phyloP scores from a whole-genome alignment of 768 basidiomycete genomes.

The Boletus reticulatus region DNA sequence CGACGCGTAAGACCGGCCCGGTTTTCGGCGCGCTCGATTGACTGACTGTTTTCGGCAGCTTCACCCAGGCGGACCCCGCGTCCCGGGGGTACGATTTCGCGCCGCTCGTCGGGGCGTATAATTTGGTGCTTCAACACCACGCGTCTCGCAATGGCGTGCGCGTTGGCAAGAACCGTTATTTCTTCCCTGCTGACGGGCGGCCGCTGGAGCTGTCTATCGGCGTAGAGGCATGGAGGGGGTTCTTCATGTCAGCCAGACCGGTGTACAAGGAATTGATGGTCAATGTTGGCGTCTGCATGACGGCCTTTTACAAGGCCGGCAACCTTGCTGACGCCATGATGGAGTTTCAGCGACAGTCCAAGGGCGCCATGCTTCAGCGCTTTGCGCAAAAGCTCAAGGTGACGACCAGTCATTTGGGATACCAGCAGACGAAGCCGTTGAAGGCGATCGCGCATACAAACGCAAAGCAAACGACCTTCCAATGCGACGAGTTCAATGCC shows the following conservation, averaged over 20 bases:
- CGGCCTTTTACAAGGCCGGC: constrained; percentile 55
- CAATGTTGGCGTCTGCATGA: constrained; percentile 54
- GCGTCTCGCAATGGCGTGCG: constrained; percentile 44
- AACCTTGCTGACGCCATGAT: constrained; percentile 60
- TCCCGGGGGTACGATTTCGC: constrained; percentile 39
- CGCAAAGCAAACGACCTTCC: constrained; percentile 50
- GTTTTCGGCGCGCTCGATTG: not conserved
- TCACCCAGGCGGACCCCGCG: constrained; percentile 36
- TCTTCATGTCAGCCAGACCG: constrained; percentile 51
- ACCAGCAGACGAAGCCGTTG: constrained; percentile 49
- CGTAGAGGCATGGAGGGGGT: constrained; percentile 46
- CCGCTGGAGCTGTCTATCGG: constrained; percentile 33
- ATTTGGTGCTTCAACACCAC: constrained; percentile 44
- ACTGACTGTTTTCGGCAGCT: constrained; percentile 27
- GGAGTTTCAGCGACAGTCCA: constrained; percentile 43
- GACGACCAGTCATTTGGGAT: constrained; percentile 52
- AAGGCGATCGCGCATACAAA: constrained; percentile 37
- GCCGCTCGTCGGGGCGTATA: constrained; percentile 46
- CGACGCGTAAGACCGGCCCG: constrained; percentile 29
- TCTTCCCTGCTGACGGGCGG: constrained; percentile 38
- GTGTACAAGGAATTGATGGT: constrained; percentile 49
- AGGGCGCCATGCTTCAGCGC: constrained; percentile 42
- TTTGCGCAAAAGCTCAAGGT: constrained; percentile 59
- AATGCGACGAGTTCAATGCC: constrained; percentile 53
- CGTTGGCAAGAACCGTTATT: constrained; percentile 51